Base-by-base conservation (phyloP, 371 early-diverging fungal species). In the Mycotypha africana region DNA sequence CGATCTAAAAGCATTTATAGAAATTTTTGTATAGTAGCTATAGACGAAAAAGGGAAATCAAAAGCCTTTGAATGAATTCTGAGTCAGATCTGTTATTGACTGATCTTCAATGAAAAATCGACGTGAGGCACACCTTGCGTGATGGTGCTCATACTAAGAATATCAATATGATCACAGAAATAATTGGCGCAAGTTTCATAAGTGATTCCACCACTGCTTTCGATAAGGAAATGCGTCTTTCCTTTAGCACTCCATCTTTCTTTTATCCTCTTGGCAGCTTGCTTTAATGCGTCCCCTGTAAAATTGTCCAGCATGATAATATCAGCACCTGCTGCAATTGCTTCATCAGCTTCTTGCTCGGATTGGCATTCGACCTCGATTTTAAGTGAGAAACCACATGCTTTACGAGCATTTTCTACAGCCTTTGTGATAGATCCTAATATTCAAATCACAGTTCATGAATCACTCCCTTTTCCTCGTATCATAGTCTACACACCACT, bases 351-450 rank as follows among this genome's bases (percentile, higher is more conserved):
- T 48, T 97, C 98, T 12, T 76, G 84, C 53, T 92, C 89, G 0
- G 81, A 81, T 47, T 85, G 86, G 57, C 95, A 95, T 60, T 98
- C 98, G 39, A 98, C 97, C 48, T 98, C 98, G 49, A 98, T 91
- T 72, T 97, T 96, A 45, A 95, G 62, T 6, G 93, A 79, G 57
- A 97, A 96, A 2, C 97, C 97, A 43, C 91, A 89, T 0, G 85
- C 91, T 14, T 60, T 47, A 30, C 90, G 79, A 1, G 96, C 97
- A 36, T 77, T 66, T 40, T 81, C 45, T 4, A 96, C 91, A 12
- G 98, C 95, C 17, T 75, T 67, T 14, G 93, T 91, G 53, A 98
- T 97, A 0, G 94, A 94, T 0, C 53, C 55, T 53, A 42, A 20
- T 5, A 41, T 16, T 32, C n/a, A n/a, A n/a, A n/a, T n/a, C n/a